Evolutionary conservation across 2,329 filamentous ascomycete genomes (phyloP).

Genomic region (Paracoccidioides lutzii): DNA sequence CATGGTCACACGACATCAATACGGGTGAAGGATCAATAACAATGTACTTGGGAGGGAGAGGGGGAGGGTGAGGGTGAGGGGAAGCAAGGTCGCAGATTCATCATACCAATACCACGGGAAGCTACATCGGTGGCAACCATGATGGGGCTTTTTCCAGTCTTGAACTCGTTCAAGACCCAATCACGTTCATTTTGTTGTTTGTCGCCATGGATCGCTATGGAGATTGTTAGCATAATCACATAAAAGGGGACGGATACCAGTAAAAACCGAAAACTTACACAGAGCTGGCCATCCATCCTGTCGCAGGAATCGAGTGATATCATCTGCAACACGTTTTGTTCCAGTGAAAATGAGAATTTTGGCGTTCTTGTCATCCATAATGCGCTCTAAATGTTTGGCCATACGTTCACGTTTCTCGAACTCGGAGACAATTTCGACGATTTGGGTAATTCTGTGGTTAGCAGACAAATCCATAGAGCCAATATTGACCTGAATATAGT

Average conservation of each 20-base stretch:
- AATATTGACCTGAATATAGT: constrained; percentile 98
- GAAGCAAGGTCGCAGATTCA: constrained; percentile 41
- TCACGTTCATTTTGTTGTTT: constrained; percentile 99
- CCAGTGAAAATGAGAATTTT: constrained; percentile 89
- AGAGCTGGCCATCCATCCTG: constrained; percentile 97
- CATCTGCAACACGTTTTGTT: constrained; percentile 84
- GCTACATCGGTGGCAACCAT: constrained; percentile 99
- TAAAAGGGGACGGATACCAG: constrained; percentile 3
- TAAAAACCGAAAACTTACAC: constrained; percentile 47
- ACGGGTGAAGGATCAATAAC: constrained; percentile 29
- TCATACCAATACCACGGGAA: constrained; percentile 99
- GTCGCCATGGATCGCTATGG: constrained; percentile 85
- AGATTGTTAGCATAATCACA: constrained; percentile 24
- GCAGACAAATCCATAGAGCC: constrained; percentile 90
- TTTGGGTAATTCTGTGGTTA: constrained; percentile 95
- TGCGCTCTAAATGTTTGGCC: constrained; percentile 93
- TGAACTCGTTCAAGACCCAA: constrained; percentile 99
- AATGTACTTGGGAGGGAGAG: constrained; percentile 18
- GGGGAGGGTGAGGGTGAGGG: constrained; percentile 21
- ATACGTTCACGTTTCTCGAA: constrained; percentile 97
- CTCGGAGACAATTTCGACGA: constrained; percentile 90
- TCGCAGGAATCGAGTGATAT: constrained; percentile 92
- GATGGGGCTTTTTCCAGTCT: constrained; percentile 97
- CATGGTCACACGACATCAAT: constrained; percentile 49
- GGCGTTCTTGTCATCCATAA: constrained; percentile 93